Percentiles rank a stretch among this genome's conserved stretches.
phyloP scores from a whole-genome alignment of 2,329 filamentous ascomycete species.

The Penicillium sp. region DNA sequence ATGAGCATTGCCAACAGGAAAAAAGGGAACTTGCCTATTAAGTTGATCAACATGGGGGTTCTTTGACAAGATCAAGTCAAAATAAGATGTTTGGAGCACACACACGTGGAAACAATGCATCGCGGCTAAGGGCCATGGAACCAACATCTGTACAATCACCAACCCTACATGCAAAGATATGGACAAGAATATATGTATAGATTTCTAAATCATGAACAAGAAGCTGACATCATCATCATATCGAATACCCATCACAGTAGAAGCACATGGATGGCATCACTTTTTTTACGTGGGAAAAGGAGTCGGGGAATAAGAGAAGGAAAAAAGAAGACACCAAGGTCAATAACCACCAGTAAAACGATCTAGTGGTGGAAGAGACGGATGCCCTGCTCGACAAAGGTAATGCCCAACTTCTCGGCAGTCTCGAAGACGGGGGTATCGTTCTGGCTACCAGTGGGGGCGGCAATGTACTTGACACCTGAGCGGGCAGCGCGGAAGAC shows the following conservation, averaged over 20 bases:
- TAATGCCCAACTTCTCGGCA: constrained; percentile 85
- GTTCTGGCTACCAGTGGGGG: constrained; percentile 70
- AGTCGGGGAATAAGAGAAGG: constrained; percentile 1
- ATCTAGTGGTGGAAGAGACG: constrained; percentile 89
- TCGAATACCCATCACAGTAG: constrained; percentile 12
- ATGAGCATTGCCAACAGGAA: too few species aligned
- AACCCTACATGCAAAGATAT: neutral
- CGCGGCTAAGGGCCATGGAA: too few species aligned
- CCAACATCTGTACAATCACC: neutral
- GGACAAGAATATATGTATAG: constrained; percentile 12
- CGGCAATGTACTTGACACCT: constrained; percentile 92
- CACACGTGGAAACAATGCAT: too few species aligned
- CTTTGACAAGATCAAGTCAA: too few species aligned
- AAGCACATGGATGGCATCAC: constrained; percentile 6
- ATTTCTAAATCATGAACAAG: constrained; percentile 24
- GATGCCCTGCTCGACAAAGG: constrained; percentile 91
- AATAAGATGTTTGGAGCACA: too few species aligned
- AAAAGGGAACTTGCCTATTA: too few species aligned
- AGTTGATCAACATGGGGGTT: too few species aligned
- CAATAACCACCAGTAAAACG: constrained; percentile 3
- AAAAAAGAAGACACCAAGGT: constrained; percentile 1
- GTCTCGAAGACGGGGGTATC: constrained; percentile 62
- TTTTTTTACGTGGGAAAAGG: constrained; percentile 14
- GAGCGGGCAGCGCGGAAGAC: constrained; percentile 86
- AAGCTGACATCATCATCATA: constrained; percentile 28